These are phyloP conservation scores for Arthonia radiata DNA, from an alignment of 495 filamentous ascomycete genomes.

Conservation along the genomic window DNA sequence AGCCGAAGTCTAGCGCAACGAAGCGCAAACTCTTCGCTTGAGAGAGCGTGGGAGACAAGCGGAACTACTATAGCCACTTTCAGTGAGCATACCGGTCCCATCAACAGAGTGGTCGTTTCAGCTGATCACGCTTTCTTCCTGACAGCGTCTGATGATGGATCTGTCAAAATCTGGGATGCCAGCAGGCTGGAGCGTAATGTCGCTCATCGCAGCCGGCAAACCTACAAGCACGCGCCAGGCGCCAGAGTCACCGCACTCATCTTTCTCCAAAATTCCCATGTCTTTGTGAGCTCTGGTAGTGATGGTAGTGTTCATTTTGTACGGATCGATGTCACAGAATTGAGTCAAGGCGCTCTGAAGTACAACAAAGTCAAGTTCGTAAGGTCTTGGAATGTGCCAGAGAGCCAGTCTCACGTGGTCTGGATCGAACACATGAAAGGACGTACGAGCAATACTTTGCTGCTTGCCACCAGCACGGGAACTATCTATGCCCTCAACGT, in stretches of 20 bases:
- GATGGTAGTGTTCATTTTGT: constrained; percentile 84
- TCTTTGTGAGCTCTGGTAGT: constrained; percentile 66
- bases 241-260: constrained; percentile 54
- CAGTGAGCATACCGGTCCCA: constrained; percentile 58
- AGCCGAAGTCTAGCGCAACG: constrained; percentile 39
- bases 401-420: constrained; percentile 44
- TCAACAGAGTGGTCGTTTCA: constrained; percentile 61
- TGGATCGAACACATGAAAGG: constrained; percentile 84
- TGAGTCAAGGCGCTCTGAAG: constrained; percentile 28
- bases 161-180: constrained; percentile 85
- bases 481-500: constrained; percentile 68
- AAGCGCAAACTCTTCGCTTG: constrained; percentile 11
- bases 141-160: constrained; percentile 78
- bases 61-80: constrained; percentile 69
- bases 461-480: constrained; percentile 70
- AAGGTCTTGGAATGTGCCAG: constrained; percentile 54
- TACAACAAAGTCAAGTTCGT: constrained; percentile 58
- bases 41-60: constrained; percentile 56
- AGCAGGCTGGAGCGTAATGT: constrained; percentile 72
- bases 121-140: constrained; percentile 91
- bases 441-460: constrained; percentile 51
- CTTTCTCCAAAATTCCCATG: constrained; percentile 86
- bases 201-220: constrained; percentile 67
- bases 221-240: constrained; percentile 44
- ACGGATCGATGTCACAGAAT: constrained; percentile 49